These are phyloP conservation scores for Torulaspora franciscae DNA, from an alignment of 805 yeast species.

Conservation along the genomic window DNA sequence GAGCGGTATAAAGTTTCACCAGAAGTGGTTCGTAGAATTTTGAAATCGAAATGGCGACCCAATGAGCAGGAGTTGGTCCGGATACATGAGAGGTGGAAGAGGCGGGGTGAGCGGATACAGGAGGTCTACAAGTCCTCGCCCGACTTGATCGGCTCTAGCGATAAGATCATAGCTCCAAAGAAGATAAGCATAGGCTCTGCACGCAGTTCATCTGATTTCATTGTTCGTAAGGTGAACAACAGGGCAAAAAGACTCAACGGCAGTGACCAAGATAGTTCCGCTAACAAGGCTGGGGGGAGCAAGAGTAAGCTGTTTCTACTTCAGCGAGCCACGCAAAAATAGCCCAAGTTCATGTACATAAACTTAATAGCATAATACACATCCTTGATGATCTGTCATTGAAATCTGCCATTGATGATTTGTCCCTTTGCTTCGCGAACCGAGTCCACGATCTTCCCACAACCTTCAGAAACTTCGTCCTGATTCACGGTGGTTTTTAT, in stretches of 20 bases:
- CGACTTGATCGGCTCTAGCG: background rate
- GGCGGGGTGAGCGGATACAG: slow-evolving; percentile 42
- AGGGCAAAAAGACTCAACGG: background rate
- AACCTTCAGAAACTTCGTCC: background rate
- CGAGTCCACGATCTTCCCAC: slow-evolving; percentile 25
- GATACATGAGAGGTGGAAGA: slow-evolving; percentile 48
- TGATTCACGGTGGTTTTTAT: slow-evolving; percentile 17
- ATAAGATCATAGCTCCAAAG: slow-evolving; percentile 1
- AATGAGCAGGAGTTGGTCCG: slow-evolving; percentile 46
- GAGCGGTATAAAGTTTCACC: slow-evolving; percentile 67
- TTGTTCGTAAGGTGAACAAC: slow-evolving; percentile 6
- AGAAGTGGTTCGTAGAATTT: slow-evolving; percentile 73
- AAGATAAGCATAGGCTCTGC: slow-evolving; percentile 12
- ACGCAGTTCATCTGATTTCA: slow-evolving; percentile 9
- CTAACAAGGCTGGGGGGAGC: background rate
- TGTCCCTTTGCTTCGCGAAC: slow-evolving; percentile 41
- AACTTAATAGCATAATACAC: background rate
- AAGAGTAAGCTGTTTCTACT: slow-evolving; percentile 10
- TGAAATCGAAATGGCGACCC: slow-evolving; percentile 75
- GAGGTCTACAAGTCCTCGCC: slow-evolving; percentile 16
- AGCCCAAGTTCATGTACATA: slow-evolving; percentile 5
- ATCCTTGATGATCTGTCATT: slow-evolving; percentile 5
- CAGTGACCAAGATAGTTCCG: background rate
- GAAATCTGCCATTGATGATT: slow-evolving; percentile 38
- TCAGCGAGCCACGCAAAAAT: slow-evolving; percentile 3